A percentile compares a stretch with the other conserved stretches of the same genome.
phyloP scores from a whole-genome alignment of 2,329 filamentous ascomycete species.

The Fusarium sp. region DNA sequence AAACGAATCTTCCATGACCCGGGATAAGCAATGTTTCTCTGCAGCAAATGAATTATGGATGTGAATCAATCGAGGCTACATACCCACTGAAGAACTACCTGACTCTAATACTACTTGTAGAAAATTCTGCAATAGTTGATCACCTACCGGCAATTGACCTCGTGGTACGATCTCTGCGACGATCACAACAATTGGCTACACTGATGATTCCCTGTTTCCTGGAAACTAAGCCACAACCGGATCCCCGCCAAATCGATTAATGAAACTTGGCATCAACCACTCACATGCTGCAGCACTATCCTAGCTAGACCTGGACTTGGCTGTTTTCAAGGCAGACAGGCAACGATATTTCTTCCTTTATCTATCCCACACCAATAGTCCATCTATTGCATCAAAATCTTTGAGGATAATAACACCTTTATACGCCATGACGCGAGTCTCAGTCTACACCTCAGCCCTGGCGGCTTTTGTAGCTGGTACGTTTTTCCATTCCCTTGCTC shows the following conservation, averaged over 20 bases:
- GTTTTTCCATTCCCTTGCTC: conserved; percentile 39
- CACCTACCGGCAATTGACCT: neutral
- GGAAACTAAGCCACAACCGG: conserved; percentile 26
- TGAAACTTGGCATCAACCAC: conserved; percentile 44
- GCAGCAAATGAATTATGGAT: too few relatives aligned
- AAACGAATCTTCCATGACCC: too few relatives aligned
- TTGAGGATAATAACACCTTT: neutral
- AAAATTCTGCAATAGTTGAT: too few relatives aligned
- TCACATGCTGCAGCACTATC: conserved; percentile 33
- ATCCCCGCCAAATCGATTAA: conserved; percentile 24
- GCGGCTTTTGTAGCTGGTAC: conserved; percentile 59
- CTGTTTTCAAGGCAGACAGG: conserved; percentile 39
- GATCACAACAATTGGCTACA: conserved; percentile 4
- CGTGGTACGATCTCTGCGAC: neutral
- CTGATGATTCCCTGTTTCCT: neutral
- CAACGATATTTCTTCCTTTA: conserved; percentile 41
- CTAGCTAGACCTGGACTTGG: conserved; percentile 19
- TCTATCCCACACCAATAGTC: conserved; percentile 8
- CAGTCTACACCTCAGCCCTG: conserved; percentile 58
- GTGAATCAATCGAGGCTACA: too few relatives aligned
- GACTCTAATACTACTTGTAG: too few relatives aligned
- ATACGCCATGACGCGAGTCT: conserved; percentile 58
- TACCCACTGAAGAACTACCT: too few relatives aligned
- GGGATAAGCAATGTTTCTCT: too few relatives aligned
- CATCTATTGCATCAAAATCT: conserved; percentile 1